Evolutionary conservation across 768 basidiomycete species (phyloP).

Genomic region (Gyrodon lividus): DNA sequence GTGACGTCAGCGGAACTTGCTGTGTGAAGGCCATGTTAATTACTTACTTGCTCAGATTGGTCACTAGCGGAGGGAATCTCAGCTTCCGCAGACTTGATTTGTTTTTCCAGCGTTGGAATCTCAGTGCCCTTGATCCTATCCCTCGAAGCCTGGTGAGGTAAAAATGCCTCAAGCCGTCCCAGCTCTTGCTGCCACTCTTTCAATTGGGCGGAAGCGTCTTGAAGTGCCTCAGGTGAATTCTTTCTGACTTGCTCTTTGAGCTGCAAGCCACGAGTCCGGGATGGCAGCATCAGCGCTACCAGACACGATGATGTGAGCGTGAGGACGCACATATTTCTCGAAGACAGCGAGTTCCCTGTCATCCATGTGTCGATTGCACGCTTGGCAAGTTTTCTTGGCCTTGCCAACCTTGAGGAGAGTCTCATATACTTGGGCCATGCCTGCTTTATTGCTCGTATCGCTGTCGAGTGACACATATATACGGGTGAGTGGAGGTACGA

Average conservation of each 20-base stretch:
- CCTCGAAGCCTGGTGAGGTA: conserved; percentile 53
- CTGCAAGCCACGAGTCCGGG: conserved; percentile 35
- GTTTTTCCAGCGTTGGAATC: conserved; percentile 63
- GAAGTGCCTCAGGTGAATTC: conserved; percentile 44
- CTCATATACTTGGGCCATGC: conserved; percentile 50
- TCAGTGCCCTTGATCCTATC: conserved; percentile 58
- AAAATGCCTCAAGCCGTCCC: conserved; percentile 52
- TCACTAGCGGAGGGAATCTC: conserved; percentile 50
- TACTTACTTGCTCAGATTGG: conserved; percentile 61
- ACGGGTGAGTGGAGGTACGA: not conserved
- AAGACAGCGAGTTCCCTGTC: conserved; percentile 55
- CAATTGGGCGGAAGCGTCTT: conserved; percentile 37
- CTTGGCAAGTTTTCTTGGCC: conserved; percentile 65
- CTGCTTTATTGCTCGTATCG: conserved; percentile 25
- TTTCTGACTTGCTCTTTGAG: conserved; percentile 62
- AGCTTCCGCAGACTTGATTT: conserved; percentile 57
- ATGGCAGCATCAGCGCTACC: conserved; percentile 1
- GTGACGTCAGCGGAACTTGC: not conserved
- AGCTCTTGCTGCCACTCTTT: conserved; percentile 61
- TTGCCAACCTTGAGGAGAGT: conserved; percentile 56
- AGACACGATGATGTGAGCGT: not conserved
- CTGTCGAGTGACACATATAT: conserved; percentile 10
- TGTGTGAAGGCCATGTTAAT: not conserved
- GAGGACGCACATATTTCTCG: conserved; percentile 61
- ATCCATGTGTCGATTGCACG: conserved; percentile 71